Conservation (phyloP, 140 eudicot genomes). For the Cichorium intybus region DNA sequence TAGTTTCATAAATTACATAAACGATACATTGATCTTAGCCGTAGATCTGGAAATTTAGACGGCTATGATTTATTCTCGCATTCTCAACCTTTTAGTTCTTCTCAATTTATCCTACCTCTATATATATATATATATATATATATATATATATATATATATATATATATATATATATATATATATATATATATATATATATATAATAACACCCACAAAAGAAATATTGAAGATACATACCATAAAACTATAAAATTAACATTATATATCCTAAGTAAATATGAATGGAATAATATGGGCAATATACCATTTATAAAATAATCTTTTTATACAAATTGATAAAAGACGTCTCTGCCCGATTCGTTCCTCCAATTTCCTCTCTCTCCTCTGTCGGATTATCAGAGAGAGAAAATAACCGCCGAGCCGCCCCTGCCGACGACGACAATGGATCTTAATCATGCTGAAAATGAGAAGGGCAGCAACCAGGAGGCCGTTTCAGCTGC, state of each 20-base stretch:
- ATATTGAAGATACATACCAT: not conserved
- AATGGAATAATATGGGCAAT: not conserved
- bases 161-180: no score
- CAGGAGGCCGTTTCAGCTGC: conserved; percentile 21
- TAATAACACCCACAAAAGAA: no score
- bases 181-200: no score
- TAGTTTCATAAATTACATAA: no score
- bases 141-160: no score
- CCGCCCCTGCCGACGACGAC: conserved; percentile 9
- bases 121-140: no score
- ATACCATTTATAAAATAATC: not conserved
- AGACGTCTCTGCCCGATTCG: conserved; percentile 15
- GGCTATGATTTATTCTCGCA: no score
- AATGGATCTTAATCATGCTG: conserved; percentile 51
- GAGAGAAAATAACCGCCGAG: conserved; percentile 15
- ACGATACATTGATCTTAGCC: no score
- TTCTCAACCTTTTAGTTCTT: no score
- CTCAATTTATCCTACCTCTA: no score
- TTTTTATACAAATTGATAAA: not conserved
- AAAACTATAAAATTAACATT: not conserved
- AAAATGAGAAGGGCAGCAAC: conserved; percentile 11
- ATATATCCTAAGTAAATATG: not conserved
- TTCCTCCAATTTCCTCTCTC: not conserved
- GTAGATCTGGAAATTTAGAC: no score
- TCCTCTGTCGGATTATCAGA: conserved; percentile 7